Percentiles rank a stretch among this genome's conserved stretches.
These are phyloP conservation scores for Coemansia sp. DNA, from an alignment of 192 early-diverging fungal species.

Conservation along the genomic window DNA sequence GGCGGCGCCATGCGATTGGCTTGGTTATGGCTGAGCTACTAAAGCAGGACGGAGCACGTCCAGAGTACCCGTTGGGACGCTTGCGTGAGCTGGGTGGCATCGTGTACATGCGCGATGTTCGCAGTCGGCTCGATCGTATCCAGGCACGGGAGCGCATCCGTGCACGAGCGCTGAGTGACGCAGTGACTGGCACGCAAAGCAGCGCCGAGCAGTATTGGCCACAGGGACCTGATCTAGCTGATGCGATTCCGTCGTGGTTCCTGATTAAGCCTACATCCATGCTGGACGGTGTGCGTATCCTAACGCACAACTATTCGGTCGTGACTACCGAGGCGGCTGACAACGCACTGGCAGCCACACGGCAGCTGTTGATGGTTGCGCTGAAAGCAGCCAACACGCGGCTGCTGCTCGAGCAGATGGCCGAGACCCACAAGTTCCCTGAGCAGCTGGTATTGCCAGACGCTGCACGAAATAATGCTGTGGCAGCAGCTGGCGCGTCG, in stretches of 20 bases:
- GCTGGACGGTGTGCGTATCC: slow-evolving; percentile 49
- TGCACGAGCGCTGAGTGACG: slow-evolving; percentile 24
- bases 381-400: slow-evolving; percentile 50
- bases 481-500: background rate
- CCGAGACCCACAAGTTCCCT: slow-evolving; percentile 45
- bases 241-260: slow-evolving; percentile 53
- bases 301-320: slow-evolving; percentile 53
- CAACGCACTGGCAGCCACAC: slow-evolving; percentile 46
- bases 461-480: slow-evolving; percentile 3
- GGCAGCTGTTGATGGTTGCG: slow-evolving; percentile 48
- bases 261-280: slow-evolving; percentile 39
- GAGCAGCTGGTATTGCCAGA: slow-evolving; percentile 35
- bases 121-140: slow-evolving; percentile 42
- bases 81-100: slow-evolving; percentile 30
- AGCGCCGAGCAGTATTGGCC: background rate
- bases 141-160: slow-evolving; percentile 11
- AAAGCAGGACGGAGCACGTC: slow-evolving; percentile 15
- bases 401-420: slow-evolving; percentile 51
- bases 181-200: slow-evolving; percentile 1
- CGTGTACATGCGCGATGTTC: slow-evolving; percentile 51
- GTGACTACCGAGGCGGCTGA: slow-evolving; percentile 41
- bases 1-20: slow-evolving; percentile 34
- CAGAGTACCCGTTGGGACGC: slow-evolving; percentile 26
- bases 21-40: slow-evolving; percentile 46
- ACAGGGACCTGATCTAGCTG: slow-evolving; percentile 17